Percentiles rank a stretch among this genome's conserved stretches.
phyloP scores from a whole-genome alignment of 179 eudicot species.

The Amaranthus tricolor region DNA sequence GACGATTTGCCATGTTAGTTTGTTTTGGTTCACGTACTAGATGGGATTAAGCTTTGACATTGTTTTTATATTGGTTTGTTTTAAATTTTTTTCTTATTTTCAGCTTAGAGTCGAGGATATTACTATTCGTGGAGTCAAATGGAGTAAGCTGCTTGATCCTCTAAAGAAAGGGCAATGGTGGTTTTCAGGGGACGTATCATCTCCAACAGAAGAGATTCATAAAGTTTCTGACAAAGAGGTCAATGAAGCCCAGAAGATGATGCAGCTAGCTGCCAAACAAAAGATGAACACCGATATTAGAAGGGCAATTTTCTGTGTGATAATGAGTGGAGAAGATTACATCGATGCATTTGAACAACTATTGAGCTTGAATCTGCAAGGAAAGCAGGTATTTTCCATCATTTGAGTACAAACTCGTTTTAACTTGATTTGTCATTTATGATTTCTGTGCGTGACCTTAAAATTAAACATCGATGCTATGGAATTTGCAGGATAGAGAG shows the following conservation, averaged over 20 bases:
- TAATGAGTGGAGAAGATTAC: constrained; percentile 96
- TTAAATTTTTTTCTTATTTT: constrained; percentile 9
- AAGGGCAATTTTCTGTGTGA: constrained; percentile 90
- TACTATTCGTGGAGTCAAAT: constrained; percentile 61
- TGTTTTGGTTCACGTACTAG: too few relatives aligned
- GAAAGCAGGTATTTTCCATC: constrained; percentile 66
- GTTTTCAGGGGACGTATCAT: constrained; percentile 61
- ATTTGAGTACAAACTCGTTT: background rate
- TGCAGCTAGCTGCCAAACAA: constrained; percentile 77
- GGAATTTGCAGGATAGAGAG: constrained; percentile 79
- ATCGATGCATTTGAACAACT: constrained; percentile 94
- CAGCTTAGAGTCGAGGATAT: constrained; percentile 77
- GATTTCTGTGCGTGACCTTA: constrained; percentile 1
- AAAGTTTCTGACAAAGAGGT: constrained; percentile 73
- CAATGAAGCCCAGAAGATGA: constrained; percentile 81
- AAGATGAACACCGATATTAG: constrained; percentile 95
- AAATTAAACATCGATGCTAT: background rate
- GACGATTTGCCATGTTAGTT: too few relatives aligned
- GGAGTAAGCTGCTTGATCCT: constrained; percentile 91
- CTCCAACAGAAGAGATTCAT: constrained; percentile 39
- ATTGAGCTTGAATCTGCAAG: constrained; percentile 75
- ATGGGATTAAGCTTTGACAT: too few relatives aligned
- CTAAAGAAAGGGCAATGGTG: constrained; percentile 96
- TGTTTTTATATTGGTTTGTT: background rate
- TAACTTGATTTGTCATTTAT: background rate